Base-by-base conservation (phyloP, 2,329 filamentous ascomycete species). In the Coniochaeta sp. region DNA sequence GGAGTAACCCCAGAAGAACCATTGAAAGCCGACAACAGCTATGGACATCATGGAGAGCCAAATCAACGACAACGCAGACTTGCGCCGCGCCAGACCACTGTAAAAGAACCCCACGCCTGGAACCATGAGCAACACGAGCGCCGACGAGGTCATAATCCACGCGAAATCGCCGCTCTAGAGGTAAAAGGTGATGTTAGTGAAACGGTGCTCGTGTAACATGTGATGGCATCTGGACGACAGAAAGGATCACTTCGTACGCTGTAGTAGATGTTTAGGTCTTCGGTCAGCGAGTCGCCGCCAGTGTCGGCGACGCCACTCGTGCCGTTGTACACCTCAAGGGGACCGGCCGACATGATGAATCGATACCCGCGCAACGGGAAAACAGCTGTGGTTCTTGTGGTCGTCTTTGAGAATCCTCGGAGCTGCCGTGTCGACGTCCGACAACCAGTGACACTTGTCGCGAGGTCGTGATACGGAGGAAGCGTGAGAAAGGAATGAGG, bases 1-100 rank as follows among this genome's bases (percentile, higher is more conserved):
- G 12, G 89, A 93, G 74, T 93, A 96, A 56, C 91, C 91, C 91
- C 91, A 96, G 79, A 96, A 93, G 79, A 96, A 96, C 91, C 92
- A 96, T 71, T 96, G 91, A 76, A 96, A 96, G 57, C 86, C 88
- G 62, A 92, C 85, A 65, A 96, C 85, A 12, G 85, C 89, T 4
- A 89, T 84, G 17, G 90, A 88, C 78, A 96, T 88, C 77, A 96
- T 84, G 16, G 90, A 90, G 4, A 96, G 82, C 82, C 90, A 93
- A 73, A 96, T 89, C 63, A 96, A 81, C 19, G 91, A 90, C 59
- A 96, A 81, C 4, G 92, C 92, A 0, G 91, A 96, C 79, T 96
- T 96, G 73, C 92, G 86, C 60, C 91, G 87, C 17, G 92, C 91
- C 17, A 96, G 87, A 64, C 91, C 92, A 50, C 90, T 93, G 80